Conservation (phyloP, 2,329 filamentous ascomycete species). For the Fonsecaea pedrosoi region DNA sequence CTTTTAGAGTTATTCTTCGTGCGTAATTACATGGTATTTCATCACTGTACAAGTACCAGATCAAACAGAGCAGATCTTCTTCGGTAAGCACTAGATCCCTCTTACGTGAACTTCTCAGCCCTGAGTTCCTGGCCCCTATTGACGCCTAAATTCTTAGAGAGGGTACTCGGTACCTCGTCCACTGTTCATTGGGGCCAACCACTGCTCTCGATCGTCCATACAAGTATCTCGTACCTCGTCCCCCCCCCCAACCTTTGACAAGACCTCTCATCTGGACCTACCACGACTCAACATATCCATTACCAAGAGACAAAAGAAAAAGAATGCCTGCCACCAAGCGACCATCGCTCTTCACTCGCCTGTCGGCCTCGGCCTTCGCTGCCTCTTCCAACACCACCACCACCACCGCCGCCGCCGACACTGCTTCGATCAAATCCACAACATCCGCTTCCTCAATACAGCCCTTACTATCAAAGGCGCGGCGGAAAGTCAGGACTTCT, state of each 20-base stretch:
- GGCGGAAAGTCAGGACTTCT: not conserved
- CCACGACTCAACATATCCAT: not conserved
- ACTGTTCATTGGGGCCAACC: not conserved
- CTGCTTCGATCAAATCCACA: constrained; percentile 11
- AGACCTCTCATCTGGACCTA: not conserved
- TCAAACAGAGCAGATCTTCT: too few relatives aligned
- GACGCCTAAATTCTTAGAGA: too few relatives aligned
- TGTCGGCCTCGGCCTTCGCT: constrained; percentile 8
- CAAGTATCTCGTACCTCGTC: not conserved
- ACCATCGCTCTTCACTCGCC: constrained; percentile 8
- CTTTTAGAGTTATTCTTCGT: too few relatives aligned
- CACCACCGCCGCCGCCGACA: not conserved
- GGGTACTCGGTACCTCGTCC: too few relatives aligned
- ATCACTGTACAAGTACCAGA: too few relatives aligned
- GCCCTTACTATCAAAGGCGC: constrained; percentile 7
- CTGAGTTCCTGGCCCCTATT: too few relatives aligned
- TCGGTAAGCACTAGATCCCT: too few relatives aligned
- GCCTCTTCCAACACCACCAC: not conserved
- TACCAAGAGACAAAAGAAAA: not conserved
- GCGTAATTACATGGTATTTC: too few relatives aligned
- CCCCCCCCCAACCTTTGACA: not conserved
- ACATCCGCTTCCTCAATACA: constrained; percentile 13
- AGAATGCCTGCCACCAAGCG: constrained; percentile 8
- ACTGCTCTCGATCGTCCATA: not conserved
- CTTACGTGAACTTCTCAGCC: too few relatives aligned